Evolutionary conservation across 2,329 filamentous ascomycete genomes (phyloP).

Genomic region (Fusarium fracticaudum): DNA sequence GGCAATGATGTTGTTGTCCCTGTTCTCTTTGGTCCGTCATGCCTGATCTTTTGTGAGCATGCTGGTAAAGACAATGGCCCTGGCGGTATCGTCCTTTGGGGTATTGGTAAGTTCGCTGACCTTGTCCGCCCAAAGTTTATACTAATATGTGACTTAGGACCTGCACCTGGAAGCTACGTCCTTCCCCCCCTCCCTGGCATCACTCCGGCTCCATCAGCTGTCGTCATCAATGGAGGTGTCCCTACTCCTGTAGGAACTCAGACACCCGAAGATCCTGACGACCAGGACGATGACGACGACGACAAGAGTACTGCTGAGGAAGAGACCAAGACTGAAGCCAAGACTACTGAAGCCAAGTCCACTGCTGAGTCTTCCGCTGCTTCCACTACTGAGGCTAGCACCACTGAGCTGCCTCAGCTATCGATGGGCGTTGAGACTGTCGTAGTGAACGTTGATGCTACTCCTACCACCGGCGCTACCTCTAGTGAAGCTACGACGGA

Average conservation of each 20-base stretch:
- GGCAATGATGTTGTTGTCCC: background rate
- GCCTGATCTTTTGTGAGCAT: slow-evolving; percentile 4
- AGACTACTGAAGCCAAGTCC: background rate
- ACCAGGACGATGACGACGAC: background rate
- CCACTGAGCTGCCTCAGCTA: background rate
- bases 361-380: background rate
- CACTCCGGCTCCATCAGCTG: background rate
- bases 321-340: background rate
- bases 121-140: rapidly evolving
- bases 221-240: background rate
- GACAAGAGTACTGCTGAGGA: background rate
- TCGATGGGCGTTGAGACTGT: background rate
- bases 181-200: slow-evolving; percentile 1
- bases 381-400: background rate
- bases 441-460: background rate
- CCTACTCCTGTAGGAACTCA: slow-evolving; percentile 1
- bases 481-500: background rate
- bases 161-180: background rate
- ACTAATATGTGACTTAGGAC: background rate
- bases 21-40: background rate
- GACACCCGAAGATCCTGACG: background rate
- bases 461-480: background rate
- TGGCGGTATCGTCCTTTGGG: slow-evolving; percentile 1
- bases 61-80: background rate
- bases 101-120: background rate